Evolutionary conservation across 2,329 filamentous ascomycete species (phyloP).

Genomic region (Penicillium olsonii): DNA sequence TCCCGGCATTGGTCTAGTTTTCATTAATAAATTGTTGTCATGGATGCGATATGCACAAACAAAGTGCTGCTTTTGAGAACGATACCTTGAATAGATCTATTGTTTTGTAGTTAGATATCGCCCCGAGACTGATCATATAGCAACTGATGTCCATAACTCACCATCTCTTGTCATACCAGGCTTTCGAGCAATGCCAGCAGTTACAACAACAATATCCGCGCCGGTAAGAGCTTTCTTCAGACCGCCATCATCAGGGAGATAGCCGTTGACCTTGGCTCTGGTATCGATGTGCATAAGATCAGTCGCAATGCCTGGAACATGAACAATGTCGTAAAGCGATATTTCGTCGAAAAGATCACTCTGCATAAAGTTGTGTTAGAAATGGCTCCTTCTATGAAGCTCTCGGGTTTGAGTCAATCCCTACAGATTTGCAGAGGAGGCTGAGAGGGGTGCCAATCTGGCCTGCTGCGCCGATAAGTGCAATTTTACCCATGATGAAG

Average conservation of each 20-base stretch:
- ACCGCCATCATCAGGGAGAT: constrained; percentile 3
- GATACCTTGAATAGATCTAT: neutral
- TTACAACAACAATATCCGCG: constrained; percentile 9
- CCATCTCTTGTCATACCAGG: constrained; percentile 14
- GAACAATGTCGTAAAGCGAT: constrained; percentile 8
- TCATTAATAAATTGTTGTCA: neutral
- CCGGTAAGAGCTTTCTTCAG: constrained; percentile 7
- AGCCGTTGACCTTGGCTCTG: constrained; percentile 8
- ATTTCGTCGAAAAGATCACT: constrained; percentile 12
- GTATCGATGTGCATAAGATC: constrained; percentile 12
- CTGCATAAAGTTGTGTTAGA: neutral
- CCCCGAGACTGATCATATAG: too few relatives aligned
- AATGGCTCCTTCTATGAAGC: neutral
- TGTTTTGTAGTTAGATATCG: neutral
- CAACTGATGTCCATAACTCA: neutral
- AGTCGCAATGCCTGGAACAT: constrained; percentile 11
- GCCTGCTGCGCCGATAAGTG: constrained; percentile 8
- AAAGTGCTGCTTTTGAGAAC: neutral
- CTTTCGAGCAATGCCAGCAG: constrained; percentile 11
- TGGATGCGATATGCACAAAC: neutral
- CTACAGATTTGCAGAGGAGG: constrained; percentile 7
- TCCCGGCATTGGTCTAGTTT: constrained; percentile 7
- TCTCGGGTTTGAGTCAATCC: neutral
- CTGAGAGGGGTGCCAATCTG: constrained; percentile 12
- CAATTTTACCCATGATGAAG: constrained; percentile 5